phyloP scores from a whole-genome alignment of 2,329 filamentous ascomycete genomes.

The Neopestalotiopsis rosae region DNA sequence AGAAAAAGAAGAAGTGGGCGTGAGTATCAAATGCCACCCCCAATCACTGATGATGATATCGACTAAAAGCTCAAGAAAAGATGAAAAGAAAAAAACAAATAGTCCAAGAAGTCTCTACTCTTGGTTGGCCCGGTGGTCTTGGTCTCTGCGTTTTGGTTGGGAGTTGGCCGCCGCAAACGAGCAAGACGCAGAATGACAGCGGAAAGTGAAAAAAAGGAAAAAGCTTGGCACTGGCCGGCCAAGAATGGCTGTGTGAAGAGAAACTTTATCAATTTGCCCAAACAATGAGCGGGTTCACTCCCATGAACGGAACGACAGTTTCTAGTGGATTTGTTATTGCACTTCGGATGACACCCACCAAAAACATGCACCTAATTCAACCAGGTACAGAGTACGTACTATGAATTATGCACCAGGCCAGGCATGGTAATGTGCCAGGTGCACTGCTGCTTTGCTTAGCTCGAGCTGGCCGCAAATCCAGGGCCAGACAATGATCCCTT shows the following conservation, averaged over 20 bases:
- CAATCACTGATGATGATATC: too few species aligned
- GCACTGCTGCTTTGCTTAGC: background rate
- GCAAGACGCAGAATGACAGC: background rate
- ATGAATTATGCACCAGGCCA: background rate
- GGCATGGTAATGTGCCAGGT: background rate
- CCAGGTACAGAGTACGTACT: too few species aligned
- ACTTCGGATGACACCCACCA: too few species aligned
- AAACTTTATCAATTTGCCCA: background rate
- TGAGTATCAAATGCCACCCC: too few species aligned
- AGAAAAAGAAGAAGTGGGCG: too few species aligned
- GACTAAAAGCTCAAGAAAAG: too few species aligned
- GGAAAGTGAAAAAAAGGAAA: background rate
- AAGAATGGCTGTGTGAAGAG: conserved; percentile 11
- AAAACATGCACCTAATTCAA: too few species aligned
- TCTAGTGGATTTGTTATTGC: too few species aligned
- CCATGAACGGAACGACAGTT: too few species aligned
- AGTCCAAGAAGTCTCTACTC: too few species aligned
- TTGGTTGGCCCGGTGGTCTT: background rate
- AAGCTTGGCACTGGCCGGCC: conserved; percentile 10
- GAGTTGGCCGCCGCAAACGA: background rate
- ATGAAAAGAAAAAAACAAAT: too few species aligned
- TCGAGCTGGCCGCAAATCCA: background rate
- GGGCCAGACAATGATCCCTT: conserved; percentile 15
- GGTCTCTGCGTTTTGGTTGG: background rate
- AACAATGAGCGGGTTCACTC: background rate